Base-by-base conservation (phyloP, 2,329 filamentous ascomycete species). In the Pyrenochaeta sp. region DNA sequence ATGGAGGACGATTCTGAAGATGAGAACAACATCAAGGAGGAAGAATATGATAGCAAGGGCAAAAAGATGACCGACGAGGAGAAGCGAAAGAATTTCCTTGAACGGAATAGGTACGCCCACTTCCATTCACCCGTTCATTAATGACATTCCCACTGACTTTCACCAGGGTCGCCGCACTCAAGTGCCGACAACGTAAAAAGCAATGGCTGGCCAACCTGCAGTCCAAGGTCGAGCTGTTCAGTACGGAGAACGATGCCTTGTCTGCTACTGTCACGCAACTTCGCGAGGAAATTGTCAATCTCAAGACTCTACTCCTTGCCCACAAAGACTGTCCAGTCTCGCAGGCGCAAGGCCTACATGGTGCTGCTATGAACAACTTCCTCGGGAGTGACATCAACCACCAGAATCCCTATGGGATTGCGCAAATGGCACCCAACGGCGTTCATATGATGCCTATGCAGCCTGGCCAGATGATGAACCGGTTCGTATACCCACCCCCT, bases 41-140 rank as follows among this genome's bases (percentile, higher is more conserved):
- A 79, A 43, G 68, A 71, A 27, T 67, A 67, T 39, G 66, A 69
- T 48, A 81, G 83, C 40, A 87, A 90, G 69, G 82, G 83, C 42
- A 90, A 88, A 77, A 97, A 97, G 83, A 96, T 97, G 92, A 97
- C 93, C 0, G 95, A 98, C 55, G 95, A 98, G 73, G 95, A 99
- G 82, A 99, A 99, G 83, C 87, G 95, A 42, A 97, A 96, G 81
- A 99, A 98, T 76, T 99, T 99, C 78, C 83, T 99, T 2, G 95
- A 99, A 75, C 86, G 95, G 28, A 99, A 99, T 78, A 89, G 94
- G 94, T 96, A 87, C 71, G 87, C 81, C 47, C 28, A 10, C 43
- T 9, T 43, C 15, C 9, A 5, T 30, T 30, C 28, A 30, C 40
- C 48, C 8, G 47, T 7, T 28, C 3, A 9, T 22, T n/a, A 15